A percentile compares a stretch with the other conserved stretches of the same genome.
Evolutionary conservation across 1,139 yeast genomes (phyloP).

Genomic region (Saccharomyces hybrid): DNA sequence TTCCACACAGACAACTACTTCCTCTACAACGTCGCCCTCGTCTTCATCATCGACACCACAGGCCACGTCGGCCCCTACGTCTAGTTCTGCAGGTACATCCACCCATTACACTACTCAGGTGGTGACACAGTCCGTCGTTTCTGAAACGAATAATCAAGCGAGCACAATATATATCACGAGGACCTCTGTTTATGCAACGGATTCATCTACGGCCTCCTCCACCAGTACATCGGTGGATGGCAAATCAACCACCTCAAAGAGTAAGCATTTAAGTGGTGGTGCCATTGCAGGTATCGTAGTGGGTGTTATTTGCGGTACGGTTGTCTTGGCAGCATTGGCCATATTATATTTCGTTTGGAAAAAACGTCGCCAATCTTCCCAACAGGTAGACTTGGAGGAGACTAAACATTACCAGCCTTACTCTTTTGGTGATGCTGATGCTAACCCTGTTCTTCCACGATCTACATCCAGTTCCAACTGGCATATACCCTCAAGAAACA

Average conservation of each 20-base stretch:
- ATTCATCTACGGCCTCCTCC: conserved; percentile 8
- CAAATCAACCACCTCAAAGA: conserved; percentile 11
- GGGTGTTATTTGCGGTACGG: conserved; percentile 51
- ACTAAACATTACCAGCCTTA: conserved; percentile 32
- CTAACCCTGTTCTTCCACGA: conserved; percentile 21
- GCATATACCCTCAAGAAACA: conserved; percentile 16
- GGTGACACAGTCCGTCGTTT: conserved; percentile 14
- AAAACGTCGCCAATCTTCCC: conserved; percentile 26
- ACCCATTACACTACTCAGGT: conserved; percentile 8
- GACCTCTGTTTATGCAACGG: conserved; percentile 14
- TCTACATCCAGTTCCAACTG: conserved; percentile 12
- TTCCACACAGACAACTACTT: neutral
- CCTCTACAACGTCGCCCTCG: neutral
- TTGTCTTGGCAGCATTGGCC: conserved; percentile 32
- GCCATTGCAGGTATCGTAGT: conserved; percentile 69
- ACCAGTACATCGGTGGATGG: conserved; percentile 6
- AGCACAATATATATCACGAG: conserved; percentile 18
- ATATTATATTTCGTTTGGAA: conserved; percentile 41
- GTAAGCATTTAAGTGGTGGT: conserved; percentile 42
- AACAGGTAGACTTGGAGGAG: conserved; percentile 26
- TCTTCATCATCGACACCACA: conserved; percentile 5
- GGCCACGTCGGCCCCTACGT: conserved; percentile 4
- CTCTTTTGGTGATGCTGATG: conserved; percentile 30
- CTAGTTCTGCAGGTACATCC: conserved; percentile 3
- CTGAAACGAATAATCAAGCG: conserved; percentile 10